Base-by-base conservation (phyloP, 257 asterid genomes). In the Solanum chiquidenum region DNA sequence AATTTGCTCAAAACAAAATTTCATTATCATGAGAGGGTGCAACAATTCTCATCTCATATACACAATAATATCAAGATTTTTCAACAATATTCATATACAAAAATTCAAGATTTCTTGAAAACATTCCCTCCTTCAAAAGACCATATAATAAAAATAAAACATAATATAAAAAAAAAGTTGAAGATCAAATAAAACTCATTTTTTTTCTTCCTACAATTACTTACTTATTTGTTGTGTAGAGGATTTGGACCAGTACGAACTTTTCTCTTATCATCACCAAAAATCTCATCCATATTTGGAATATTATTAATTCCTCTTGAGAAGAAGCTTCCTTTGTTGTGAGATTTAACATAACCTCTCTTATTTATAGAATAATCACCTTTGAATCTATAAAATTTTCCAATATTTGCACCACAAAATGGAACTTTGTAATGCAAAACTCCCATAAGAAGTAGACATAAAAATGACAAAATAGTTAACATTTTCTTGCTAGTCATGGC, bases 171-270 rank as follows among this genome's bases (percentile, higher is more conserved):
- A 18, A 86, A 83, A 16, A 40, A 11, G 91, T 90, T 91, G 91
- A 86, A 92, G 27, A 93, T 89, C 90, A 91, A 94, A 92, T 89
- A 89, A 91, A 94, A 92, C 88, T 85, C 87, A 58, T 85, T 60
- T 68, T 85, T 64, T 66, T 64, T 66, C 37, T 64, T 60, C 12
- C 7, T 29, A 58, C 9, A 55, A 20, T 16, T 83, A 27, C 23
- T 71, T 87, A 90, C 94, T 95, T 91, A 96, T 93, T 97, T 94
- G 94, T 96, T 96, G 94, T 95, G 99, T 60, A 96, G 94, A 92
- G 99, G 99, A 91, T 96, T 95, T 72, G 99, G 95, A 66, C 99
- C 99, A 21, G 98, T 93, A 88, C 93, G 93, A 49, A 96, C 99
- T 92, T 94, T 93, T 68, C 99, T 95, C 94, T 91, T 94, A 49